Evolutionary conservation across 2,329 filamentous ascomycete genomes (phyloP), one percentile per base, ranked within the genome.

Genomic region (Microascus cirrosus): DNA sequence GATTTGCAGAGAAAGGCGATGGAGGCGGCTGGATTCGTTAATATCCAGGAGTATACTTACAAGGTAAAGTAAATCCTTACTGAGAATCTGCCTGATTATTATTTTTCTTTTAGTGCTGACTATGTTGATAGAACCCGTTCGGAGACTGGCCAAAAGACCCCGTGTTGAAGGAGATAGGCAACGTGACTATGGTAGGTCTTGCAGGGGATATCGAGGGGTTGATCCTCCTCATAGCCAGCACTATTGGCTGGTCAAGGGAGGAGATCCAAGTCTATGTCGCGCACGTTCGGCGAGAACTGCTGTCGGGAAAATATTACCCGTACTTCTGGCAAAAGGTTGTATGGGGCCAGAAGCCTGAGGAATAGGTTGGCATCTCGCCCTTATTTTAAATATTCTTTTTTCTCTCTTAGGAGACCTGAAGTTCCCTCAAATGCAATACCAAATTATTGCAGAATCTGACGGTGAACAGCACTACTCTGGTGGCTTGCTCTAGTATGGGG

Each of bases 21-120:
- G 54, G 58, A 62, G 24, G 63, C 62, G 0, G 63, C 64, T 7
- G 67, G 67, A 12, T 69, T 69, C 36, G 54, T 25, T 36, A 18
- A 52, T 20, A 42, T 55, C 35, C 56, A 55, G 32, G 36, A 42
- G 53, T 58, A 52, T n/a, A 54, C 53, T 10, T 42, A 58, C 25
- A 58, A 61, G 34, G 57, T 65, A 54, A 35, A 18, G 7, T 13
- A 20, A n/a, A 5, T 3, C n/a, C 52, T 25, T n/a, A n/a, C 39
- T 18, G 28, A 18, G 22, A 22, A 15, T n/a, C n/a, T n/a, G n/a
- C n/a, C n/a, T n/a, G n/a, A n/a, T n/a, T n/a, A 45, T 12, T 18
- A 4, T 2, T 11, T 42, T 42, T 3, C 35, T 7, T 45, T n/a
- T n/a, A 13, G 1, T 20, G 20, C 20, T 54, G 25, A 36, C 28